Conservation (phyloP, 2,329 filamentous ascomycete species). For the Cyclaneusma minus region DNA sequence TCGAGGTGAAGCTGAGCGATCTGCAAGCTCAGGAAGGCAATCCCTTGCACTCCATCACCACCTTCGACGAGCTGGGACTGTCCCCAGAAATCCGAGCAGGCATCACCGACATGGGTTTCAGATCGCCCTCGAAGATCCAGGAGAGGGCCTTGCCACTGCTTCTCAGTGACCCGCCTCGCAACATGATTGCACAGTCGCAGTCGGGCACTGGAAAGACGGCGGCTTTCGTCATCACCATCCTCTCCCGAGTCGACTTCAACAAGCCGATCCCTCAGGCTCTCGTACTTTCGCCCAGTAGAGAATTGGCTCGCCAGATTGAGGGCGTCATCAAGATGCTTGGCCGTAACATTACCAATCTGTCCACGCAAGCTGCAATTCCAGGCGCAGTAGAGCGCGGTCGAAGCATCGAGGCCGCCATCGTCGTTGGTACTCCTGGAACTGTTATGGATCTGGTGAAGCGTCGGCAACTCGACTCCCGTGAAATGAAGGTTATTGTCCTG, state of each 20-base stretch:
- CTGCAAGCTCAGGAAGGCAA: slow-evolving; percentile 75
- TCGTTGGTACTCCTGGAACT: slow-evolving; percentile 89
- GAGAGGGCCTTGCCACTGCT: slow-evolving; percentile 86
- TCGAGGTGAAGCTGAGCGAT: slow-evolving; percentile 85
- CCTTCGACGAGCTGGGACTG: slow-evolving; percentile 77
- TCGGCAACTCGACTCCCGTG: slow-evolving; percentile 53
- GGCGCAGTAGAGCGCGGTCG: slow-evolving; percentile 55
- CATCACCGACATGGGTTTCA: slow-evolving; percentile 69
- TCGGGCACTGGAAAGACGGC: slow-evolving; percentile 97
- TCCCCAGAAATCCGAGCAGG: slow-evolving; percentile 61
- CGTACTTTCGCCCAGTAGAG: slow-evolving; percentile 80
- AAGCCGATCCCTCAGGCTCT: slow-evolving; percentile 67
- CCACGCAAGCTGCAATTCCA: slow-evolving; percentile 70
- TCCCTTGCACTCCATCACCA: slow-evolving; percentile 71
- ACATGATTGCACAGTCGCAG: slow-evolving; percentile 98
- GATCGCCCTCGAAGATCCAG: slow-evolving; percentile 95
- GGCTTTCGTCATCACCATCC: slow-evolving; percentile 83
- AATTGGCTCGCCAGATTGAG: slow-evolving; percentile 88
- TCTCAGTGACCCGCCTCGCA: slow-evolving; percentile 69
- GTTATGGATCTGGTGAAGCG: slow-evolving; percentile 75
- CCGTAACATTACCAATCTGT: slow-evolving; percentile 61
- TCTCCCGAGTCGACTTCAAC: slow-evolving; percentile 68
- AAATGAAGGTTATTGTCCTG: slow-evolving; percentile 71
- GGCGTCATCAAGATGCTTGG: slow-evolving; percentile 75
- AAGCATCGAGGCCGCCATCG: slow-evolving; percentile 57